phyloP scores from a whole-genome alignment of 768 basidiomycete species.

The Boletus sp. region DNA sequence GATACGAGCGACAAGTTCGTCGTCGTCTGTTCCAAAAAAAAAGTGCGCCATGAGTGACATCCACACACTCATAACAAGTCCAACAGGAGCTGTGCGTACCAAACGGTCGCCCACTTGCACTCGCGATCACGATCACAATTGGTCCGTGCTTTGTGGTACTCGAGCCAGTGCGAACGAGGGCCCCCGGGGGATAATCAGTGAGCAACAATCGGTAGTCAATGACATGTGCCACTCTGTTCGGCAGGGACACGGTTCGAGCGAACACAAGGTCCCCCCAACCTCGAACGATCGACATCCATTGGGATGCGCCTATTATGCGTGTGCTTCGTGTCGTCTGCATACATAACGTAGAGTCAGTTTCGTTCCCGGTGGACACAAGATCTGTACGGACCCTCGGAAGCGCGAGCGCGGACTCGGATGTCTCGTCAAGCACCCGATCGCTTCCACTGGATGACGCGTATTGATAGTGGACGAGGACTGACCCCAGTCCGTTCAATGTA shows the following conservation, averaged over 20 bases:
- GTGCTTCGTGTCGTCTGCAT: not conserved
- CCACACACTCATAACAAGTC: not conserved
- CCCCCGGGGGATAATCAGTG: not conserved
- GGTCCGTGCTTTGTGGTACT: not conserved
- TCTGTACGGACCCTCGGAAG: constrained; percentile 5
- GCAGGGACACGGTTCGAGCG: not conserved
- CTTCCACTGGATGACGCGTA: not conserved
- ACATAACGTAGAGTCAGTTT: not conserved
- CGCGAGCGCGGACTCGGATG: not conserved
- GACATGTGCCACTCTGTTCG: not conserved
- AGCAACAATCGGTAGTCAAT: not conserved
- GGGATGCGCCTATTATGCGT: not conserved
- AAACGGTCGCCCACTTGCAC: not conserved
- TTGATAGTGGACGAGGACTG: not conserved
- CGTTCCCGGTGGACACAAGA: not conserved
- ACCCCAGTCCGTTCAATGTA: not conserved
- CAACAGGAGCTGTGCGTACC: constrained; percentile 6
- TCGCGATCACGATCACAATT: constrained; percentile 4
- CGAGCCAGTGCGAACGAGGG: constrained; percentile 1
- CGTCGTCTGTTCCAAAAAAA: constrained; percentile 4
- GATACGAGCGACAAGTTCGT: constrained; percentile 2
- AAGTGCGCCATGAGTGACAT: not conserved
- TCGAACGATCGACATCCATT: not conserved
- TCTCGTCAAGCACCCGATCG: not conserved
- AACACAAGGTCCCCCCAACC: constrained; percentile 2